Evolutionary conservation across 2,329 filamentous ascomycete genomes (phyloP).

Genomic region (Fusarium sp.): DNA sequence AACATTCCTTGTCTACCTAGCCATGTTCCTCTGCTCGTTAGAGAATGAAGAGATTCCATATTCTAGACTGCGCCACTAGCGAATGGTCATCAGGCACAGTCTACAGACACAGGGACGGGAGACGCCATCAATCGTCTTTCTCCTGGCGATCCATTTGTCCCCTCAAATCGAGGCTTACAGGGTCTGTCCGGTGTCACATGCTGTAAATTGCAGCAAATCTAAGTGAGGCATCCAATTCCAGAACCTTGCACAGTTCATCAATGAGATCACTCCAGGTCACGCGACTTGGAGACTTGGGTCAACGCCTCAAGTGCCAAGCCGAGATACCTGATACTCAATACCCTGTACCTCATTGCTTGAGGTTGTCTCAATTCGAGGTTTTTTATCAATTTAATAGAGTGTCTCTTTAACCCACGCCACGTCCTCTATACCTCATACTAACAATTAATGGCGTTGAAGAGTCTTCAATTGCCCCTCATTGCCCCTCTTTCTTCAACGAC

Average conservation of each 20-base stretch:
- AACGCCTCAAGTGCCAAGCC: neutral
- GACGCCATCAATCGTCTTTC: slow-evolving; percentile 27
- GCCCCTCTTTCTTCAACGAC: slow-evolving; percentile 18
- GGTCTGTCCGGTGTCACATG: neutral
- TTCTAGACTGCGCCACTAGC: slow-evolving; percentile 32
- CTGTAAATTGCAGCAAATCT: neutral
- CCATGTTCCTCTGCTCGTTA: neutral
- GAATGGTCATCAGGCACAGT: slow-evolving; percentile 31
- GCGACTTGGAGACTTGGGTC: neutral
- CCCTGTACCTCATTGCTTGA: neutral
- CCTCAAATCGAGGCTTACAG: neutral
- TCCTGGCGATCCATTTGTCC: slow-evolving; percentile 22
- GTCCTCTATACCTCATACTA: slow-evolving; percentile 6
- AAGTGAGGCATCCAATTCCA: slow-evolving; percentile 9
- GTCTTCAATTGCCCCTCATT: slow-evolving; percentile 17
- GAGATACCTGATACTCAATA: neutral
- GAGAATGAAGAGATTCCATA: neutral
- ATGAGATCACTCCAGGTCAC: slow-evolving; percentile 5
- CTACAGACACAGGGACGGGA: slow-evolving; percentile 3
- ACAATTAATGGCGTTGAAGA: neutral
- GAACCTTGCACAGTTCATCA: slow-evolving; percentile 4
- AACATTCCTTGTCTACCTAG: slow-evolving; percentile 6
- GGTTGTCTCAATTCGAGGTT: neutral
- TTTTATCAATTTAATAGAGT: neutral
- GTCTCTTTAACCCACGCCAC: slow-evolving; percentile 29